Conservation (phyloP, 257 asterid species). For the Verbena officinalis region DNA sequence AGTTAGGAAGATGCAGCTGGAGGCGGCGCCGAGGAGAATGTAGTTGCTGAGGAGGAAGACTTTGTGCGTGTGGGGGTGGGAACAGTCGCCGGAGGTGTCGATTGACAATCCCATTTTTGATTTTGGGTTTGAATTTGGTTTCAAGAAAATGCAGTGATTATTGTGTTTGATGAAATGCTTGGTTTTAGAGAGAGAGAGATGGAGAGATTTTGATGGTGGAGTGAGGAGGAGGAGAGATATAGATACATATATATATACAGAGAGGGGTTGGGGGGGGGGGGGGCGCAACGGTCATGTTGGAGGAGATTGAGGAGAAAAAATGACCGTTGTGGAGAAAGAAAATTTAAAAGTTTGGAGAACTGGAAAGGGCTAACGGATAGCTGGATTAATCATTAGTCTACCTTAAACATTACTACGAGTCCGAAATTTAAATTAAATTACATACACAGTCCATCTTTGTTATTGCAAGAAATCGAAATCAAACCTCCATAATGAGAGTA, state of each 20-base stretch:
- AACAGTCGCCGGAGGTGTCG: conserved; percentile 28
- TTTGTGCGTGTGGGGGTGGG: conserved; percentile 62
- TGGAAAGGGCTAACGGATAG: conserved; percentile 35
- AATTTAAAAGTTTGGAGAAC: background rate
- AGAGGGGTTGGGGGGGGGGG: background rate
- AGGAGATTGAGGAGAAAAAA: conserved; percentile 24
- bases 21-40: conserved; percentile 69
- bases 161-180: background rate
- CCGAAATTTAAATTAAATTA: too few species aligned
- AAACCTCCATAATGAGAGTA: too few species aligned
- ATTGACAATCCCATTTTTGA: conserved; percentile 37
- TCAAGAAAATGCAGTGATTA: too few species aligned
- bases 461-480: too few species aligned
- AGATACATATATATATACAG: background rate
- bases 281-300: conserved; percentile 41
- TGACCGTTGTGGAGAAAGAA: conserved; percentile 37
- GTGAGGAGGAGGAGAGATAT: conserved; percentile 12
- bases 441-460: too few species aligned
- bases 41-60: conserved; percentile 57
- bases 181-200: conserved; percentile 12
- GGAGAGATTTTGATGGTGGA: background rate
- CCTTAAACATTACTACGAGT: too few species aligned
- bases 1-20: conserved; percentile 77
- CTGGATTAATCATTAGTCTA: background rate
- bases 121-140: too few species aligned